Evolutionary conservation across 306 rosid genomes (phyloP).

Genomic region (Cucurbita moschata): DNA sequence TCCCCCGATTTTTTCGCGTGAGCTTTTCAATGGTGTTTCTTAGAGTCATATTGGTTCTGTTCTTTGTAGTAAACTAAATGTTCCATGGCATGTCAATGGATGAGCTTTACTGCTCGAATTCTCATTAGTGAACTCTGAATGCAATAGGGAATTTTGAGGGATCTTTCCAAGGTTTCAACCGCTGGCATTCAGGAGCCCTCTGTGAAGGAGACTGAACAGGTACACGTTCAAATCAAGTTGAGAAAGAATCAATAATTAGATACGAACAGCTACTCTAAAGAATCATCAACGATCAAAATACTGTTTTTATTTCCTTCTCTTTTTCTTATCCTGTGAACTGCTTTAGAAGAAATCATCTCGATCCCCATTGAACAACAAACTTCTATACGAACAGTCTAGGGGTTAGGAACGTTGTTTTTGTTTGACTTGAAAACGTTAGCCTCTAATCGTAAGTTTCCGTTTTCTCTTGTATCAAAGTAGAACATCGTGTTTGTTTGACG

Average conservation of each 20-base stretch:
- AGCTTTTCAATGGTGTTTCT: neutral
- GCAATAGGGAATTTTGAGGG: constrained; percentile 32
- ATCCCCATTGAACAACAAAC: neutral
- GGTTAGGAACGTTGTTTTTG: neutral
- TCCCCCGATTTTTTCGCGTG: neutral
- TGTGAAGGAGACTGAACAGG: constrained; percentile 28
- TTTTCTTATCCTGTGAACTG: neutral
- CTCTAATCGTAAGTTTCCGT: no score
- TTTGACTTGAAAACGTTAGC: no score
- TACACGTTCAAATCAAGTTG: neutral
- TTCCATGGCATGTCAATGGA: neutral
- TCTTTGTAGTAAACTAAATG: neutral
- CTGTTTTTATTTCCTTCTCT: neutral
- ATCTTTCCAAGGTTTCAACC: constrained; percentile 24
- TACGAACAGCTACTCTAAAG: neutral
- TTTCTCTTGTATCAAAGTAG: no score
- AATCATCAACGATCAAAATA: neutral
- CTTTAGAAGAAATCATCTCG: neutral
- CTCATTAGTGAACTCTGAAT: neutral
- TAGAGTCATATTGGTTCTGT: neutral
- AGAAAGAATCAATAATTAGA: neutral
- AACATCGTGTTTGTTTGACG: no score
- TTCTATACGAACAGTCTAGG: neutral
- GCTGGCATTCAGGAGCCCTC: constrained; percentile 15
- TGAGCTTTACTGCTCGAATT: neutral